phyloP scores from a whole-genome alignment of 495 filamentous ascomycete genomes.

The Lasiosphaeria ovina region DNA sequence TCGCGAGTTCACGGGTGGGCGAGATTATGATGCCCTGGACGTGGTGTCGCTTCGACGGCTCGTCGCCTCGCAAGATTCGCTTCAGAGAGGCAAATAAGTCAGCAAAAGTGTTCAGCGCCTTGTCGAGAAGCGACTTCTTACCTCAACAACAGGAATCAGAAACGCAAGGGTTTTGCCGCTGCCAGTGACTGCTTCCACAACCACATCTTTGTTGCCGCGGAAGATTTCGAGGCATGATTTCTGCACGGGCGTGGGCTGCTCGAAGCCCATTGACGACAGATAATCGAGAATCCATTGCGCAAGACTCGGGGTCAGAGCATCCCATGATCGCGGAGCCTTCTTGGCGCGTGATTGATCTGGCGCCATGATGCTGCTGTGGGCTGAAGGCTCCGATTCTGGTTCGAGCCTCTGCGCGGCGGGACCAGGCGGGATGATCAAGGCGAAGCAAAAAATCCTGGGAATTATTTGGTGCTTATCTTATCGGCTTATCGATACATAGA shows the following conservation, averaged over 20 bases:
- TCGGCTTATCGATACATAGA: constrained; percentile 21
- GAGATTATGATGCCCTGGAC: constrained; percentile 87
- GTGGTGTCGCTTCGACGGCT: constrained; percentile 82
- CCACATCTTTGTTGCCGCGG: constrained; percentile 91
- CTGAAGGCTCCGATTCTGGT: not conserved
- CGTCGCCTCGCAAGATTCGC: constrained; percentile 67
- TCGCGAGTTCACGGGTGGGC: constrained; percentile 88
- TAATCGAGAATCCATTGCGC: constrained; percentile 90
- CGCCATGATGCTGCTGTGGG: constrained; percentile 32
- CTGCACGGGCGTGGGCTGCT: constrained; percentile 89
- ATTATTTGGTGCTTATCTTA: constrained; percentile 13
- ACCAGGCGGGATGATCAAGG: not conserved
- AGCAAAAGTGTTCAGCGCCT: not conserved
- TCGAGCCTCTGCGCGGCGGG: not conserved
- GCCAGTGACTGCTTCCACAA: constrained; percentile 95
- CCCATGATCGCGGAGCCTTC: constrained; percentile 67
- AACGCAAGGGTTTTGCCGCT: constrained; percentile 94
- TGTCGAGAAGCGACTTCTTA: not conserved
- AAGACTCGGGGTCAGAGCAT: constrained; percentile 62
- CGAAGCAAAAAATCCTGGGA: constrained; percentile 10
- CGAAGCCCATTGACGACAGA: constrained; percentile 78
- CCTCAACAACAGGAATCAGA: constrained; percentile 81
- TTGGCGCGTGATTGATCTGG: constrained; percentile 32
- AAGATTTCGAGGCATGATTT: constrained; percentile 91
- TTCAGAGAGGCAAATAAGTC: constrained; percentile 1